Evolutionary conservation across 2,329 filamentous ascomycete species (phyloP), one percentile per base, ranked within the genome.

Genomic region (Fusarium cicatricum): DNA sequence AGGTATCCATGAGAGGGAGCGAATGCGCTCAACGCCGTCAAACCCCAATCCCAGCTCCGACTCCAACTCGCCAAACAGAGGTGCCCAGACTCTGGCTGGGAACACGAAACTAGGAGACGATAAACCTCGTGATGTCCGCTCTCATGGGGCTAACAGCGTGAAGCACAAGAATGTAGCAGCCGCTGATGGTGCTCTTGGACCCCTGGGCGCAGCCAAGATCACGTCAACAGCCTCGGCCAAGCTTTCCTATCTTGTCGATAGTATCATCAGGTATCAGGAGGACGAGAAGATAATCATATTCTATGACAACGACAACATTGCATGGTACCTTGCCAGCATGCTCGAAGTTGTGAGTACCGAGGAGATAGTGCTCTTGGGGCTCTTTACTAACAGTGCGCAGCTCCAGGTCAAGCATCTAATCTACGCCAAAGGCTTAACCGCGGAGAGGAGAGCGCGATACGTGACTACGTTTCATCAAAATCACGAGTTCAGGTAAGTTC

Each of bases 261-360:
- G 85, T 28, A 86, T 97, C 11, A 73, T 87, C 5, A 78, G 83
- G 46, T 80, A 93, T 58, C 85, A 95, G 47, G 74, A 80, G 1
- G 75, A 82, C 0, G 92, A 97, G 68, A 96, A 97, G 73, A 95
- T 96, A 4, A 85, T 97, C 46, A 84, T 97, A 10, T 98, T 98
- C 72, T 97, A 97, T 71, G 92, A 96, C 57, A 89, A 90, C 28
- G 90, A 95, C 56, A 94, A 96, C 65, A 83, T 90, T 2, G 93
- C 92, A 1, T 96, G 85, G 73, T 97, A 96, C 75, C 84, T 97
- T 33, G 90, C 91, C 0, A 88, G 92, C 69, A 86, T 89, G 26
- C 81, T 98, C 0, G 93, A 97, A 63, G 81, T 94, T 28, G 80
- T 83, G 65, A 68, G 80, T 74, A 17, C 33, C 10, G 23, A 26